Conservation (phyloP, 257 asterid species). For the Jaltomata sinuosa region DNA sequence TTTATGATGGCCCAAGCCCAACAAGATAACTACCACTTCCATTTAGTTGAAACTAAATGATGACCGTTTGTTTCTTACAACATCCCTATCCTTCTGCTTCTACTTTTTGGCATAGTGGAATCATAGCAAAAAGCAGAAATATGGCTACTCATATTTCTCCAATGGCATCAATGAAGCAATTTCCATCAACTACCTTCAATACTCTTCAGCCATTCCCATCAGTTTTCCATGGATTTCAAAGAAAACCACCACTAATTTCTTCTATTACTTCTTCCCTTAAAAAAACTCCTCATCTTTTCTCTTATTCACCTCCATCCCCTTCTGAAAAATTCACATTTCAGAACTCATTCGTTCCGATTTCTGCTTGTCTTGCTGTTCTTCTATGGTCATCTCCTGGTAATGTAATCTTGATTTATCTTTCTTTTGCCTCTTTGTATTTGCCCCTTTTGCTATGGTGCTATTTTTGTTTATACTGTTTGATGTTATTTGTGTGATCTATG, state of each 20-base stretch:
- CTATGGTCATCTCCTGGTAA: conserved; percentile 52
- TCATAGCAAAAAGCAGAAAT: background rate
- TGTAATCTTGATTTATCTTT: background rate
- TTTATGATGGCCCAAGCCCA: background rate
- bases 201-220: background rate
- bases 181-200: background rate
- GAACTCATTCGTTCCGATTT: conserved; percentile 22
- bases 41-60: background rate
- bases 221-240: conserved; percentile 14
- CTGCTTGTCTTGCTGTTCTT: conserved; percentile 42
- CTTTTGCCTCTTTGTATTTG: no score
- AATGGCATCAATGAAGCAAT: background rate
- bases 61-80: background rate
- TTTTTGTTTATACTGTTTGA: background rate
- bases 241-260: background rate
- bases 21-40: background rate
- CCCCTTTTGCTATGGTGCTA: background rate
- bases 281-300: background rate
- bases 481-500: background rate
- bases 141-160: background rate
- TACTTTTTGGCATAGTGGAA: background rate
- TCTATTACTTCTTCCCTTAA: background rate
- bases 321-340: background rate
- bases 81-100: background rate
- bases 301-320: background rate